Percentiles rank a stretch among this genome's conserved stretches.
These are phyloP conservation scores for Peronospora belbahrii DNA, from an alignment of 352 stramenopile genomes.

Conservation along the genomic window DNA sequence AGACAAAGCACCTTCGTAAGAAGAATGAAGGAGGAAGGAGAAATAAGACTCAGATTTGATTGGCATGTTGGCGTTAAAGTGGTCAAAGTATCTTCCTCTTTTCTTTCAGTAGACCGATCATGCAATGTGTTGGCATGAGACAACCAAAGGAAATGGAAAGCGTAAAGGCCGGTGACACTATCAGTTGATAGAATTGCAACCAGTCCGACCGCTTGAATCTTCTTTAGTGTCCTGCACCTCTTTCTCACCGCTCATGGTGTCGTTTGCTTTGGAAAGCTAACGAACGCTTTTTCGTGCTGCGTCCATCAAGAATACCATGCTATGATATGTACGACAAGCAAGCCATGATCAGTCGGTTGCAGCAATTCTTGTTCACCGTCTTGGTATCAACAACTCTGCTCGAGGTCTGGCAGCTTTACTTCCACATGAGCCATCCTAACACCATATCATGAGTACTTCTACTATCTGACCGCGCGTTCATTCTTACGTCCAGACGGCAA, in stretches of 20 bases:
- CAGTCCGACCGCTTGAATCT: slow-evolving; percentile 19
- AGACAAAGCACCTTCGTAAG: too few relatives aligned
- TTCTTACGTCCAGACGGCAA: slow-evolving; percentile 19
- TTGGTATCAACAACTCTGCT: slow-evolving; percentile 65
- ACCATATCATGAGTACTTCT: not conserved
- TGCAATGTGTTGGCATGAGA: slow-evolving; percentile 23
- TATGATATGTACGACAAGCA: slow-evolving; percentile 74
- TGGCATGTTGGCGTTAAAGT: too few relatives aligned
- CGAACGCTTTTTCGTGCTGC: slow-evolving; percentile 38
- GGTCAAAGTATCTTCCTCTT: too few relatives aligned
- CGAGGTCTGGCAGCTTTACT: slow-evolving; percentile 40
- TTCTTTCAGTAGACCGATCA: slow-evolving; percentile 43
- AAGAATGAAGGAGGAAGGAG: too few relatives aligned
- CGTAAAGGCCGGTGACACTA: slow-evolving; percentile 52
- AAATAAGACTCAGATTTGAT: too few relatives aligned
- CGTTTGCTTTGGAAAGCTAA: slow-evolving; percentile 45
- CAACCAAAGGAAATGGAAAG: slow-evolving; percentile 33
- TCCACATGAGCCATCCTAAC: slow-evolving; percentile 21
- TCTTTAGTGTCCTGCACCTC: not conserved
- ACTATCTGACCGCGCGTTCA: not conserved
- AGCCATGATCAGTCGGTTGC: slow-evolving; percentile 68
- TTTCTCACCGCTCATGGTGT: slow-evolving; percentile 18
- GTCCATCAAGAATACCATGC: slow-evolving; percentile 48
- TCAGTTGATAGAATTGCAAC: slow-evolving; percentile 67
- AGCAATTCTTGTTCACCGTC: slow-evolving; percentile 56